Evolutionary conservation across 116 monocot species (phyloP).

Genomic region (Dioscorea cayenensis): DNA sequence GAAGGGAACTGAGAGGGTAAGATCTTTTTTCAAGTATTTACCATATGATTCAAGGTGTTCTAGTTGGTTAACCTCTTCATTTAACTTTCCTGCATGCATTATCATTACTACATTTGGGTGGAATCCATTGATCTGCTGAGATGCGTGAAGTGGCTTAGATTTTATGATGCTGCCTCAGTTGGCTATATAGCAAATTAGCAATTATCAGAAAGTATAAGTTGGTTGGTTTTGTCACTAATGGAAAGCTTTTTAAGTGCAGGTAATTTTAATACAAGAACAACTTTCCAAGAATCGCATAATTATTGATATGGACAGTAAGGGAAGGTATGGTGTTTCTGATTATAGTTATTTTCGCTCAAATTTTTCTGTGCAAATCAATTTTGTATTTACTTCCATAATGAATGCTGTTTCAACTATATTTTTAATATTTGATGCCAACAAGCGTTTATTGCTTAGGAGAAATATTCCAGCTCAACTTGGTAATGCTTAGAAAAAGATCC

Average conservation of each 20-base stretch:
- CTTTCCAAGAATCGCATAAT: constrained; percentile 98
- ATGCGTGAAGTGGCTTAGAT: not conserved
- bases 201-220: too few relatives aligned
- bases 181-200: too few relatives aligned
- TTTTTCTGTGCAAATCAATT: not conserved
- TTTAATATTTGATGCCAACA: too few relatives aligned
- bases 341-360: not conserved
- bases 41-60: not conserved
- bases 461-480: too few relatives aligned
- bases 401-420: too few relatives aligned
- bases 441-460: too few relatives aligned
- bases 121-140: not conserved
- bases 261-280: constrained; percentile 97
- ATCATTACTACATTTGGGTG: not conserved
- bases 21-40: not conserved
- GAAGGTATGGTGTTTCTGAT: constrained; percentile 43
- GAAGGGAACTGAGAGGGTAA: constrained; percentile 91
- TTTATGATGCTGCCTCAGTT: too few relatives aligned
- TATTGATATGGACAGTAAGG: constrained; percentile 82
- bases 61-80: not conserved
- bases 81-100: not conserved
- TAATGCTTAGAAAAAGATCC: too few relatives aligned
- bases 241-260: constrained; percentile 27
- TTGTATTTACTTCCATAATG: too few relatives aligned
- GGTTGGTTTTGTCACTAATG: not conserved